These are phyloP conservation scores for Rhododendron griersonianum DNA, from an alignment of 148 eudicot species.

Conservation along the genomic window DNA sequence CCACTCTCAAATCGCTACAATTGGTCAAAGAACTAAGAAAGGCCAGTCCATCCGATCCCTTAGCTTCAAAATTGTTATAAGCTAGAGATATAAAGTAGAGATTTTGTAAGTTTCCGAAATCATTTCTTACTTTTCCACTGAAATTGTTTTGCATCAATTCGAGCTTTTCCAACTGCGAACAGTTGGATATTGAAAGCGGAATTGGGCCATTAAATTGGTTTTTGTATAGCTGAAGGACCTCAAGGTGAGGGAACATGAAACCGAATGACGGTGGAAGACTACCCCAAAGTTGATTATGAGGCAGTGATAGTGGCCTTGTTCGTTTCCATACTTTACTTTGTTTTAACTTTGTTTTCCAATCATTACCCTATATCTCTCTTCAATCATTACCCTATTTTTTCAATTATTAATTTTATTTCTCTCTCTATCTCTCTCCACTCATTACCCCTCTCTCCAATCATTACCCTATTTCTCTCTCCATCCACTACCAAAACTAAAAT, in stretches of 20 bases:
- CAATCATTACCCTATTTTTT: no score
- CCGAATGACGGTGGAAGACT: not conserved
- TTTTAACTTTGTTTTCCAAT: no score
- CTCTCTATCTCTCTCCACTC: no score
- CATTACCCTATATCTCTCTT: no score
- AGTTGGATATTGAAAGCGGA: conserved; percentile 2
- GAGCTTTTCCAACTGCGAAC: not conserved
- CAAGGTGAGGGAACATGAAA: not conserved
- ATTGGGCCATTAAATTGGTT: not conserved
- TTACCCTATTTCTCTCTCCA: no score
- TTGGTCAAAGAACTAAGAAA: conserved; percentile 8
- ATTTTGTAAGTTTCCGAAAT: conserved; percentile 3
- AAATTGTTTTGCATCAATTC: not conserved
- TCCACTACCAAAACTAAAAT: no score
- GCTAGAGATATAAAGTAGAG: not conserved
- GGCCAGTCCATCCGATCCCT: not conserved
- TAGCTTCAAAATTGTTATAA: not conserved
- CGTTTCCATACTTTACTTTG: no score
- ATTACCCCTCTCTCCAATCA: no score
- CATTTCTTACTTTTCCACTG: not conserved
- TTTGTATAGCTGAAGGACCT: not conserved
- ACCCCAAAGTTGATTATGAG: no score
- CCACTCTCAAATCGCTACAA: not conserved
- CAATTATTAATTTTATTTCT: no score
- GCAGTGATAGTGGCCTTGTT: no score